Conservation (phyloP, 352 stramenopile genomes). For the Phytophthora kernoviae region DNA sequence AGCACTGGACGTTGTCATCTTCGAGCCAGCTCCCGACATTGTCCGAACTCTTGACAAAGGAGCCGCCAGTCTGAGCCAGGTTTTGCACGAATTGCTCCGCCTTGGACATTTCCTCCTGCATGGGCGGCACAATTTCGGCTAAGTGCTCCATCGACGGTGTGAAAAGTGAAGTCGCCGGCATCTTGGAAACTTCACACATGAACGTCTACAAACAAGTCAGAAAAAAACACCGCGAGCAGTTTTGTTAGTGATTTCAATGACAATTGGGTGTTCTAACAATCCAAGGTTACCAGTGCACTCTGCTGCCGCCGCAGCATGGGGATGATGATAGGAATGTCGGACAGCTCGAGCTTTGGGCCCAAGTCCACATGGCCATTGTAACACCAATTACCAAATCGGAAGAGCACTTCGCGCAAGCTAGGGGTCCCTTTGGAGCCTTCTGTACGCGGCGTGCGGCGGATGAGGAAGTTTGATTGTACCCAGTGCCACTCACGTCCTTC, state of each 20-base stretch:
- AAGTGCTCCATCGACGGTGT: slow-evolving; percentile 89
- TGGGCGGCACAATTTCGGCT: slow-evolving; percentile 70
- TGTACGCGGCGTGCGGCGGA: slow-evolving; percentile 60
- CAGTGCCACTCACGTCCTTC: slow-evolving; percentile 80
- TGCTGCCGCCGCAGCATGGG: slow-evolving; percentile 94
- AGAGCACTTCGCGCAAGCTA: slow-evolving; percentile 92
- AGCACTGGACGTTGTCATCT: slow-evolving; percentile 88
- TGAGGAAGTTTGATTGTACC: slow-evolving; percentile 90
- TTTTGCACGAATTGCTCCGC: slow-evolving; percentile 87
- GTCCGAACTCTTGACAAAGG: slow-evolving; percentile 51
- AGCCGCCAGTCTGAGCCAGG: slow-evolving; percentile 49
- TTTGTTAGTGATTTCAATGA: not conserved
- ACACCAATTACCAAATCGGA: slow-evolving; percentile 96
- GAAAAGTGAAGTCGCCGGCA: slow-evolving; percentile 90
- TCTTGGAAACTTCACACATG: slow-evolving; percentile 91
- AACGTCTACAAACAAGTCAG: slow-evolving; percentile 68
- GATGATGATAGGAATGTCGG: slow-evolving; percentile 94
- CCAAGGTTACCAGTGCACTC: slow-evolving; percentile 71
- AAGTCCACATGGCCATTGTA: slow-evolving; percentile 94
- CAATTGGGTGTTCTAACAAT: too few species aligned
- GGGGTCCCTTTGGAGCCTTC: slow-evolving; percentile 30
- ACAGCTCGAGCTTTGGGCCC: slow-evolving; percentile 85
- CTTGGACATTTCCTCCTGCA: slow-evolving; percentile 88
- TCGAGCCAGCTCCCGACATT: slow-evolving; percentile 89
- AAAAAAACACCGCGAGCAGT: slow-evolving; percentile 1